Percentiles rank a stretch among this genome's conserved stretches.
Conservation (phyloP, 495 filamentous ascomycete species). For the Lindgomyces ingoldianus region DNA sequence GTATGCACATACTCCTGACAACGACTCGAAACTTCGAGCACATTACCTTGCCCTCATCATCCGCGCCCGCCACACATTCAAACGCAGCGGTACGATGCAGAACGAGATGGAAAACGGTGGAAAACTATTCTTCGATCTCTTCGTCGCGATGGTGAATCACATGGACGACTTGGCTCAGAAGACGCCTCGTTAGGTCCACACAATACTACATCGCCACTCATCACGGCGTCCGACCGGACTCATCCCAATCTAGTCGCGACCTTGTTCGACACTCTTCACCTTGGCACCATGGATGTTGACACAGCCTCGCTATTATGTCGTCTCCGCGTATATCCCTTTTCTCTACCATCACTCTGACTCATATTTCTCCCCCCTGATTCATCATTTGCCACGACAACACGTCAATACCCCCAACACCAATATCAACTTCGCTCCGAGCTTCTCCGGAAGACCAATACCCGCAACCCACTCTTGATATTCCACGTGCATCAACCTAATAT, state of each 20-base stretch:
- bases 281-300: background rate
- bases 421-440: conserved; percentile 3
- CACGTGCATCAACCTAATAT: background rate
- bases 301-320: conserved; percentile 10
- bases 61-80: conserved; percentile 79
- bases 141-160: conserved; percentile 90
- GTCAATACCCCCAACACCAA: conserved; percentile 6
- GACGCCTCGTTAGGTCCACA: conserved; percentile 19
- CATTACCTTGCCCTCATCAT: conserved; percentile 94
- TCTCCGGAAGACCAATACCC: too few species aligned
- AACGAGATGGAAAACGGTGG: conserved; percentile 87
- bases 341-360: conserved; percentile 26
- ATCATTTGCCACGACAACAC: conserved; percentile 3
- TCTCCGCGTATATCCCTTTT: conserved; percentile 9
- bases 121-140: conserved; percentile 87
- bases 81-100: conserved; percentile 94
- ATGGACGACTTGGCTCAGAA: conserved; percentile 48
- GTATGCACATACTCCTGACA: conserved; percentile 85
- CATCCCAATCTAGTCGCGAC: conserved; percentile 38
- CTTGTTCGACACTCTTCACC: background rate
- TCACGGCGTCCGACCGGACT: conserved; percentile 32
- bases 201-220: conserved; percentile 36
- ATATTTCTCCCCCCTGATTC: conserved; percentile 4
- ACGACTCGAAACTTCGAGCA: conserved; percentile 81
- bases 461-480: too few species aligned